Conservation (phyloP, 1,284 basidiomycete species). For the Tranzscheliella williamsii region DNA sequence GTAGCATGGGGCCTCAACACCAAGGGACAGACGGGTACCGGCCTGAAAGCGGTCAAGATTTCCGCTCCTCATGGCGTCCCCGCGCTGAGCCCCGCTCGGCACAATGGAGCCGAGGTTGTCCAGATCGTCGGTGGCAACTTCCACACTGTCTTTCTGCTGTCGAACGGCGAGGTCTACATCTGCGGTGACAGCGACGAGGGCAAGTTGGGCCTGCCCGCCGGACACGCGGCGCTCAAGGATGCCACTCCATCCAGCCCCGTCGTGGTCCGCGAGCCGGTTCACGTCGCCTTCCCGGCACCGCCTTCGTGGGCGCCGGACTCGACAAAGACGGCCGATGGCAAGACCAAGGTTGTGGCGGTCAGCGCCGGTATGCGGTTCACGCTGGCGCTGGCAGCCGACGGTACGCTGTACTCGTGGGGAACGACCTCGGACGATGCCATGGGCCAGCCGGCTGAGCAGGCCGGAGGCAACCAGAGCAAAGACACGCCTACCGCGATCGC, state of each 20-base stretch:
- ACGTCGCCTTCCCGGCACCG: conserved; percentile 61
- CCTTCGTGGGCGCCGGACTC: conserved; percentile 50
- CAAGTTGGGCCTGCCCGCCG: conserved; percentile 44
- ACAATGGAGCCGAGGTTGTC: conserved; percentile 63
- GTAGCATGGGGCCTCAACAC: conserved; percentile 92
- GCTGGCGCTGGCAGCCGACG: conserved; percentile 75
- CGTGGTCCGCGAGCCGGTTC: conserved; percentile 47
- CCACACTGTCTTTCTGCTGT: conserved; percentile 83
- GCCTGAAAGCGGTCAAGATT: conserved; percentile 65
- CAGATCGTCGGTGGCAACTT: conserved; percentile 78
- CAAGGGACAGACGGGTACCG: conserved; percentile 71
- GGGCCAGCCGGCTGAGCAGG: conserved; percentile 60
- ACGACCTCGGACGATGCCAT: conserved; percentile 69
- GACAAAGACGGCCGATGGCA: conserved; percentile 54
- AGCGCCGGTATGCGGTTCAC: conserved; percentile 80
- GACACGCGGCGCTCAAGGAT: conserved; percentile 28
- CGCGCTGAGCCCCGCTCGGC: conserved; percentile 70
- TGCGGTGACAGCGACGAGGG: conserved; percentile 55
- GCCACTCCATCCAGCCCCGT: conserved; percentile 21
- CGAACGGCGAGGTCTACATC: conserved; percentile 74
- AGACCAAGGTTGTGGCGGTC: conserved; percentile 74
- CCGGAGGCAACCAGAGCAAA: conserved; percentile 62
- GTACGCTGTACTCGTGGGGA: conserved; percentile 84
- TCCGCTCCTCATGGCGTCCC: conserved; percentile 73
- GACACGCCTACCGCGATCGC: conserved; percentile 72